These are phyloP conservation scores for Helianthus tuberosus DNA, from an alignment of 129 eudicot genomes.

Conservation along the genomic window DNA sequence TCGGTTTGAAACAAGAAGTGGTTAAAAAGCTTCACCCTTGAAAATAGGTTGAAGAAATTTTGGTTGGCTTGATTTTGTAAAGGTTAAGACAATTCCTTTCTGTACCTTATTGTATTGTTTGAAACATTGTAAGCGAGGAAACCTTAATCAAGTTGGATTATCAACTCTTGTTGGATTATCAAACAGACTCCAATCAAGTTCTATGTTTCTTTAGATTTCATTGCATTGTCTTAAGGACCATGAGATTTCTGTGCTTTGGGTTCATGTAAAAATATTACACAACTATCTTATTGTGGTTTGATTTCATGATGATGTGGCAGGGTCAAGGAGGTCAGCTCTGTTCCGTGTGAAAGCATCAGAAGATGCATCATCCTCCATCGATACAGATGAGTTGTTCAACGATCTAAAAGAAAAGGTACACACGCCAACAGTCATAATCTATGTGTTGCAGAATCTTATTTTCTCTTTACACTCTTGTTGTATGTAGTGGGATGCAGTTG, in stretches of 20 bases:
- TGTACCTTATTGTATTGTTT: neutral
- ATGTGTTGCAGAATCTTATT: too few relatives aligned
- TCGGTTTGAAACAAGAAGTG: too few relatives aligned
- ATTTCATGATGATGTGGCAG: conserved; percentile 37
- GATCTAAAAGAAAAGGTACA: conserved; percentile 71
- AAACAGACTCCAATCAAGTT: neutral
- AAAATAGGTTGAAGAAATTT: neutral
- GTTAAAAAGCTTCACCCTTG: neutral
- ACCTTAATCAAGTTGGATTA: neutral
- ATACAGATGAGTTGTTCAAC: conserved; percentile 59
- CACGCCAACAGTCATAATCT: too few relatives aligned
- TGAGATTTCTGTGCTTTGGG: neutral
- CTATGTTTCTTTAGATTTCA: neutral
- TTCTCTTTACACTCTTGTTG: too few relatives aligned
- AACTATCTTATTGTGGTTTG: neutral
- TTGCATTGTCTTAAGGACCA: conserved; percentile 3
- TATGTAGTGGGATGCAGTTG: conserved; percentile 92
- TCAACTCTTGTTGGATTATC: neutral
- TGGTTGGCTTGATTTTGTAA: neutral
- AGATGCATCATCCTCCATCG: conserved; percentile 59
- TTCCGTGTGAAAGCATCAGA: conserved; percentile 79
- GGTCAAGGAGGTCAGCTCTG: conserved; percentile 49
- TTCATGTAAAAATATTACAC: neutral
- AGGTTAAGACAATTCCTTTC: neutral
- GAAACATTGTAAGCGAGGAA: conserved; percentile 15